A percentile compares a stretch with the other conserved stretches of the same genome.
Conservation (phyloP, 805 yeast species). For the Tetrapisispora taiwanensis region DNA sequence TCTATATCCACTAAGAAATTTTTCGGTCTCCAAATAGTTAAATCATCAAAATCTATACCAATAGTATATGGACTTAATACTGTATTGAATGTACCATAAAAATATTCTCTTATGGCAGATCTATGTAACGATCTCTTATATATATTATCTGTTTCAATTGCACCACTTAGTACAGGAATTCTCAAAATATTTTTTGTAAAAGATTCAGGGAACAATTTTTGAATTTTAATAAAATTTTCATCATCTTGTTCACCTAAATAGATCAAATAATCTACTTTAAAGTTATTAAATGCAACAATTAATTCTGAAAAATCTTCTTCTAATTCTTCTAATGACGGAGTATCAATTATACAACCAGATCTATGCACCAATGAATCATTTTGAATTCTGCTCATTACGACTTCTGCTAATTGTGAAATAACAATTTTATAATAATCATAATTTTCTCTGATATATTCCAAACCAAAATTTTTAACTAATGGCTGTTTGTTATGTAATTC, state of each 20-base stretch:
- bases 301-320: slow-evolving; percentile 13
- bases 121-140: slow-evolving; percentile 66
- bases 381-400: slow-evolving; percentile 28
- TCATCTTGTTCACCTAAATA: slow-evolving; percentile 11
- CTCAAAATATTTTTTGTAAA: slow-evolving; percentile 34
- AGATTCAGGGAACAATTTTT: slow-evolving; percentile 8
- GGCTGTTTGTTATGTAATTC: slow-evolving; percentile 83
- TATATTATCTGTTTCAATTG: slow-evolving; percentile 61
- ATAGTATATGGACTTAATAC: slow-evolving; percentile 79
- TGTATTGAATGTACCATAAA: slow-evolving; percentile 63
- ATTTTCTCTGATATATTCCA: slow-evolving; percentile 49
- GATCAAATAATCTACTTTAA: slow-evolving; percentile 18
- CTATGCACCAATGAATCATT: slow-evolving; percentile 24
- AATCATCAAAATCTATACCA: slow-evolving; percentile 53
- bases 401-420: slow-evolving; percentile 40
- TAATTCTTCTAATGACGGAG: slow-evolving; percentile 18
- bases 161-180: slow-evolving; percentile 65
- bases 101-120: slow-evolving; percentile 71
- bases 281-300: slow-evolving; percentile 10
- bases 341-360: slow-evolving; percentile 26
- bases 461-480: slow-evolving; percentile 69
- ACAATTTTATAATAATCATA: slow-evolving; percentile 37
- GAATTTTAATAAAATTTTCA: slow-evolving; percentile 7
- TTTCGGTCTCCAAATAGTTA: slow-evolving; percentile 52
- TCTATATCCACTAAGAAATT: slow-evolving; percentile 21